Base-by-base conservation (phyloP, 768 basidiomycete species). In the Auricularia cornea region DNA sequence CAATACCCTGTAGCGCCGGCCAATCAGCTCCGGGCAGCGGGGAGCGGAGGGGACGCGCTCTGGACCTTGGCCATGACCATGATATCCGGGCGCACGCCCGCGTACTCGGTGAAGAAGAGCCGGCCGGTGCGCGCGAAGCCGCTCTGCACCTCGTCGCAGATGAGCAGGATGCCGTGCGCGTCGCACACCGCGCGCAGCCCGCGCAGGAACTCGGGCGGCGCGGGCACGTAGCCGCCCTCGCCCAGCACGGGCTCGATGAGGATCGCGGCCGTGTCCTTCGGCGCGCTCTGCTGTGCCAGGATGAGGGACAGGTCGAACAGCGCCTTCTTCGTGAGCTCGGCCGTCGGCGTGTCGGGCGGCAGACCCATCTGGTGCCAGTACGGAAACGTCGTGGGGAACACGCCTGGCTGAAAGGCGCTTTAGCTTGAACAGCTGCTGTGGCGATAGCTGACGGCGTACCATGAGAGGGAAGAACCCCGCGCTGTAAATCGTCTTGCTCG, bases 201-300 rank as follows among this genome's bases (percentile, higher is more conserved):
- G 56, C 83, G 80, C 64, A 98, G 74, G 78, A 90, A 98, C 26
- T 84, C 83, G 1, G 84, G 70, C 0, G 94, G 92, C 0, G 94
- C 92, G 31, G 92, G 87, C 18, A 97, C 90, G 74, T 98, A 98
- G 1, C 96, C 96, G 38, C 96, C 96, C 74, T 98, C 96, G 29
- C 94, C 95, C 32, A 98, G 80, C 1, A 98, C 88, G 48, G 96
- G 91, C 79, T 98, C 96, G 48, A 98, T 75, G 66, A 98, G 76
- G 70, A 98, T 88, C n/a, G 94, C 94, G 2, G 95, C 93, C 0
- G 94, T 95, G 72, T 98, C 95, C 3, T 76, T 74, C 0, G 94
- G 90, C 1, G 87, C 80, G 6, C 87, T 88, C 73, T 94, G 92
- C 73, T 98, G 95, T 59, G 78, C 76, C 64, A 89, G 76, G 14